Evolutionary conservation across 345 rosid genomes (phyloP), one percentile per base, ranked within the genome.

Genomic region (Mallotus nudiflorus): DNA sequence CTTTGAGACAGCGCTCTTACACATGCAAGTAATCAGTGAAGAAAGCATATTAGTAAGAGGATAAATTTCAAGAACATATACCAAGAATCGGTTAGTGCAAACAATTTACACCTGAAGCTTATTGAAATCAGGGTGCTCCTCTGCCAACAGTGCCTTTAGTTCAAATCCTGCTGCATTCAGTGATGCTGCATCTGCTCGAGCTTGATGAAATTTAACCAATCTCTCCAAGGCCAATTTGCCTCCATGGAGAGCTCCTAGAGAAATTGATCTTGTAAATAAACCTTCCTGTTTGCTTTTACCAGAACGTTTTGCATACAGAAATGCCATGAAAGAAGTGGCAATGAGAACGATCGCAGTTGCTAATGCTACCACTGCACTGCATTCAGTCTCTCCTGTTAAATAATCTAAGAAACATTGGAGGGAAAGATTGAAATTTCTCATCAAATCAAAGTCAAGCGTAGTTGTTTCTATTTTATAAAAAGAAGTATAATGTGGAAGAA

Each of bases 221-320:
- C 91, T 89, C 55, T 87, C 84, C 69, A 85, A 42, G 42, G 86
- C 86, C 29, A 80, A 14, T 60, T 75, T 82, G 9, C 90, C 90
- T 73, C 91, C 91, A 57, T 80, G 85, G 39, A 89, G 74, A 15
- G 79, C 78, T 13, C 83, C 90, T 45, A 89, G 1, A 33, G 87
- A 81, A 76, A 84, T 54, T 18, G 90, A 84, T 71, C 80, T 81
- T 52, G 85, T 40, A 28, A 69, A 33, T 6, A 29, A 39, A 33
- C 19, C 42, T 57, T 71, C 75, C n/a, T 16, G 51, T 67, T 73
- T 75, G 27, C 54, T 25, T 49, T 46, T 65, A 79, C 83, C 40
- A 15, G 74, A 57, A 29, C 67, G 84, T 48, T 72, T 77, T n/a
- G 61, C 59, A 71, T 77, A 84, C 65, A 60, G 73, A 82, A 74